These are phyloP conservation scores for Entomortierella beljakovae DNA, from an alignment of 192 early-diverging fungal genomes.

Conservation along the genomic window DNA sequence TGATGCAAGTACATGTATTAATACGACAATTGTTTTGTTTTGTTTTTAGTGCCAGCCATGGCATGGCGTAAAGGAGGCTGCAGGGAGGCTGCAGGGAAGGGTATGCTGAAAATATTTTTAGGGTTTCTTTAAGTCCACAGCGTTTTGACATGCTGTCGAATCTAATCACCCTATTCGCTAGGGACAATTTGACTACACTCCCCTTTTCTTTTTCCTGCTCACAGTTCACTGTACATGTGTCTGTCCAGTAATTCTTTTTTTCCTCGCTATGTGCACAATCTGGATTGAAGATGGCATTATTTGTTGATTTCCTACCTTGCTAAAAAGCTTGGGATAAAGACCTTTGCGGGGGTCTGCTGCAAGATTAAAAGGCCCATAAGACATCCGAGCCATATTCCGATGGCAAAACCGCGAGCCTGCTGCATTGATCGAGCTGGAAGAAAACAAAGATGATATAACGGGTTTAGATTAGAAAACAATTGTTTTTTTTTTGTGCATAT, in stretches of 20 bases:
- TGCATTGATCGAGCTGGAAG: slow-evolving; percentile 38
- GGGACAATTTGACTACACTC: background rate
- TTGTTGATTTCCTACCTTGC: slow-evolving; percentile 27
- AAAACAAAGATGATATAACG: background rate
- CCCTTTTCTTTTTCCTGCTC: background rate
- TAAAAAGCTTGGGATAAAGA: slow-evolving; percentile 29
- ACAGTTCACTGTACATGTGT: background rate
- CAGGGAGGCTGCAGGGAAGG: no score
- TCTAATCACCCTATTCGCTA: slow-evolving; percentile 19
- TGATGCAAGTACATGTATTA: no score
- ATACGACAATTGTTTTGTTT: no score
- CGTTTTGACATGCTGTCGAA: slow-evolving; percentile 12
- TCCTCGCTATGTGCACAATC: no score
- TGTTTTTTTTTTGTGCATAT: background rate
- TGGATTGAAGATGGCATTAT: no score
- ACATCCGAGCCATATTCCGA: slow-evolving; percentile 47
- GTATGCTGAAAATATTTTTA: no score
- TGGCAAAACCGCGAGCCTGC: slow-evolving; percentile 40
- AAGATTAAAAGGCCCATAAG: slow-evolving; percentile 32
- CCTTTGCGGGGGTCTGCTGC: slow-evolving; percentile 36
- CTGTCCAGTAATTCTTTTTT: background rate
- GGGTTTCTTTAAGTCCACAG: background rate
- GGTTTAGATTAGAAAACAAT: background rate
- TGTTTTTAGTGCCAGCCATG: no score
- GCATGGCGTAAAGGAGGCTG: no score